Base-by-base conservation (phyloP, 2,329 filamentous ascomycete species). In the Colletotrichum cordylinicola region DNA sequence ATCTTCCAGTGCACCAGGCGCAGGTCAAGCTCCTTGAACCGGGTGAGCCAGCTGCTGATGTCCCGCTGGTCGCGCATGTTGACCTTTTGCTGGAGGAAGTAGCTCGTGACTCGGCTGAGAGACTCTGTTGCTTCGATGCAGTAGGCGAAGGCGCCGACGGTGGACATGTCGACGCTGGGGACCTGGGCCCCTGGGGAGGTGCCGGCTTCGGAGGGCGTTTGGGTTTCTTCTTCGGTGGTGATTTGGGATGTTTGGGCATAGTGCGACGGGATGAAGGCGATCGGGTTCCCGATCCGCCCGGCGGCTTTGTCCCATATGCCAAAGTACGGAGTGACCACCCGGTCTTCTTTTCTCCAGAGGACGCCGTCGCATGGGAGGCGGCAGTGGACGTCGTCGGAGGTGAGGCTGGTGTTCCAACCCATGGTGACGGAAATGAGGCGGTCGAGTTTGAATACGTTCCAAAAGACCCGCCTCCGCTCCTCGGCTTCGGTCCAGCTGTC, bases 1-100 rank as follows among this genome's bases (percentile, higher is more conserved):
- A 86, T 83, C 74, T 86, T 85, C 84, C 80, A 84, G 78, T 86
- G 84, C 6, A 87, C 84, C 2, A 88, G 80, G 0, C 85, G 84
- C 0, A 88, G 79, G 74, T 88, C 86, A 2, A 87, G 79, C 76
- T 88, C 85, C 70, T 88, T 87, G 79, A 88, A 88, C 4, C 85
- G 80, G 29, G 82, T 86, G 3, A 88, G 78, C 86, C 85, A 87
- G 55, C 81, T 79, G 16, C 82, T 81, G 18, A 86, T 79, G 29
- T 86, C 83, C 6, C 83, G 81, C 12, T 81, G 80, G 60, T 85
- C 81, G 7, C 79, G 77, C n/a, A 83, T 77, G 69, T 87, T 82
- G 70, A 87, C 79, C 18, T 78, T 80, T 69, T 87, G 85, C 71
- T 86, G 85, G 2, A 87, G 80, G 67, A 87, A 87, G 76, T 84